Evolutionary conservation across 75 land plant genomes (phyloP).

Genomic region (Larix kaempferi): DNA sequence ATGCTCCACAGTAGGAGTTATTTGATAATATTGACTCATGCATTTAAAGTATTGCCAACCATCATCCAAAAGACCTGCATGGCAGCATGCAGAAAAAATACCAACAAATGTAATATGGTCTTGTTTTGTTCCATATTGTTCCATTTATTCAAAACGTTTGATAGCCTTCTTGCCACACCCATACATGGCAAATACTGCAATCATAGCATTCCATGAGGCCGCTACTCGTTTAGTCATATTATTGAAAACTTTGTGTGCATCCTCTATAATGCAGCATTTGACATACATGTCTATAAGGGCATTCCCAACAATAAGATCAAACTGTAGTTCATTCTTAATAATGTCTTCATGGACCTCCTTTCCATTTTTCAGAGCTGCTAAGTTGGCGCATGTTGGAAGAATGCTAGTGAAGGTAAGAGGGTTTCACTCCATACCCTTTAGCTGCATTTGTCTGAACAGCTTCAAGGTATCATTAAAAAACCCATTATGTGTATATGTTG

Average conservation of each 20-base stretch:
- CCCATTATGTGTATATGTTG: conserved; percentile 4
- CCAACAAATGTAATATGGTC: conserved; percentile 44
- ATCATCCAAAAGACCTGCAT: conserved; percentile 36
- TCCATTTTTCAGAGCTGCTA: conserved; percentile 13
- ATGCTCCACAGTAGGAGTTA: conserved; percentile 36
- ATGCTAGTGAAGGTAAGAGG: conserved; percentile 3
- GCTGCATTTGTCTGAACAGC: neutral
- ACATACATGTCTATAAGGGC: conserved; percentile 25
- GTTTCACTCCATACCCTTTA: too few species aligned
- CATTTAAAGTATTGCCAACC: conserved; percentile 37
- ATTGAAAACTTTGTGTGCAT: conserved; percentile 15
- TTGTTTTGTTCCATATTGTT: conserved; percentile 22
- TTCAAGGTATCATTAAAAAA: conserved; percentile 1
- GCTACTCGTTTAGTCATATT: conserved; percentile 6
- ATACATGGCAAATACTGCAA: conserved; percentile 24
- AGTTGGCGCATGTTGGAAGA: conserved; percentile 11
- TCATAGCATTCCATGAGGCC: conserved; percentile 24
- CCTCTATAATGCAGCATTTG: conserved; percentile 11
- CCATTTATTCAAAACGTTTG: conserved; percentile 34
- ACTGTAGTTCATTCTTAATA: neutral
- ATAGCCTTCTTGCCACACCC: conserved; percentile 40
- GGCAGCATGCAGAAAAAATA: conserved; percentile 49
- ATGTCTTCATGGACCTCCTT: conserved; percentile 5
- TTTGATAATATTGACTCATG: conserved; percentile 23
- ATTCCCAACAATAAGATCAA: conserved; percentile 7